A percentile compares a stretch with the other conserved stretches of the same genome.
phyloP scores from a whole-genome alignment of 495 filamentous ascomycete species.

The Aspergillus olivimuriae region DNA sequence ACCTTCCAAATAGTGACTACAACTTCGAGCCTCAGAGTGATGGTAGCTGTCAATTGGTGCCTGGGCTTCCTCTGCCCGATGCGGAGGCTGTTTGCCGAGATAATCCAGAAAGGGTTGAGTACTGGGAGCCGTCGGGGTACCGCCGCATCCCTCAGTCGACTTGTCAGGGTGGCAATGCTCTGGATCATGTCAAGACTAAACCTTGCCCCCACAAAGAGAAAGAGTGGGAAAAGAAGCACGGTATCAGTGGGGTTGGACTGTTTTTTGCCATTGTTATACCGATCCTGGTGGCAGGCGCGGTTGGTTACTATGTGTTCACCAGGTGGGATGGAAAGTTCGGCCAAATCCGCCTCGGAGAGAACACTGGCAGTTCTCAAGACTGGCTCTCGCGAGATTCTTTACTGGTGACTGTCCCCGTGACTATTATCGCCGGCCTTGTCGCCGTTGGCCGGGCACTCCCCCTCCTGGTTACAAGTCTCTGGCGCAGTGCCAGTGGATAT shows the following conservation, averaged over 20 bases:
- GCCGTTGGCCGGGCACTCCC: slow-evolving; percentile 72
- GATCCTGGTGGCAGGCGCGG: slow-evolving; percentile 55
- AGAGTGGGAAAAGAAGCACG: slow-evolving; percentile 66
- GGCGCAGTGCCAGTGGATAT: slow-evolving; percentile 51
- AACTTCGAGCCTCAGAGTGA: slow-evolving; percentile 78
- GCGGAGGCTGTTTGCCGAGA: slow-evolving; percentile 57
- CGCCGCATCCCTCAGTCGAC: slow-evolving; percentile 86
- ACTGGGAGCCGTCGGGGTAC: slow-evolving; percentile 78
- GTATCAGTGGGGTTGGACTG: slow-evolving; percentile 64
- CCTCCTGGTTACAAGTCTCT: slow-evolving; percentile 57
- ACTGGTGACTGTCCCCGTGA: slow-evolving; percentile 71
- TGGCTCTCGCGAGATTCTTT: slow-evolving; percentile 59
- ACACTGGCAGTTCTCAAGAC: slow-evolving; percentile 26
- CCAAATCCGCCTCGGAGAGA: slow-evolving; percentile 75
- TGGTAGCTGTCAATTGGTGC: slow-evolving; percentile 67
- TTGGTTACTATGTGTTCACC: slow-evolving; percentile 80
- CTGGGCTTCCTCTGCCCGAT: slow-evolving; percentile 61
- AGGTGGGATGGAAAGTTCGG: slow-evolving; percentile 90
- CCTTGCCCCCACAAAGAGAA: slow-evolving; percentile 73
- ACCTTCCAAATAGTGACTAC: slow-evolving; percentile 61
- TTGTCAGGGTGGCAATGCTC: slow-evolving; percentile 64
- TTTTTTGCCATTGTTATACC: slow-evolving; percentile 82
- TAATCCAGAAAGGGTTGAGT: slow-evolving; percentile 62
- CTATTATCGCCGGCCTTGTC: slow-evolving; percentile 68
- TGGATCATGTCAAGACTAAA: slow-evolving; percentile 53